A percentile compares a stretch with the other conserved stretches of the same genome.
Evolutionary conservation across 257 asterid genomes (phyloP).

Genomic region (Pogostemon cablin): DNA sequence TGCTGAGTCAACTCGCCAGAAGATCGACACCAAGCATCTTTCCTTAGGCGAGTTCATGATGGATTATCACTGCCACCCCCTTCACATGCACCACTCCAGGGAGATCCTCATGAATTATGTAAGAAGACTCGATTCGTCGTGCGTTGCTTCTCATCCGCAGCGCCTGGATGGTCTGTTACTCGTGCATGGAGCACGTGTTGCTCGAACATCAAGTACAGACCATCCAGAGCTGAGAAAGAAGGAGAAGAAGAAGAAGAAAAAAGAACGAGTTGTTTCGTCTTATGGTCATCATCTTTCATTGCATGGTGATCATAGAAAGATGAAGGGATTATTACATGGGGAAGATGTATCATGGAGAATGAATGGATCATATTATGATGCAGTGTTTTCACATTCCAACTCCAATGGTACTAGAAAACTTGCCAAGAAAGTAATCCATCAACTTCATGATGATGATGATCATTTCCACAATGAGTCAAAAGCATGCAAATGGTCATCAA

Average conservation of each 20-base stretch:
- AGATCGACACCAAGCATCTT: conserved; percentile 44
- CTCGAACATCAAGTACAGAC: conserved; percentile 30
- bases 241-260: conserved; percentile 40
- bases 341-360: conserved; percentile 35
- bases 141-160: conserved; percentile 31
- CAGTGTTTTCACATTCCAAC: conserved; percentile 31
- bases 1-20: conserved; percentile 46
- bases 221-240: conserved; percentile 36
- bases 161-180: conserved; percentile 57
- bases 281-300: conserved; percentile 45
- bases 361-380: conserved; percentile 34
- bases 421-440: conserved; percentile 57
- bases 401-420: conserved; percentile 49
- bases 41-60: conserved; percentile 36
- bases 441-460: conserved; percentile 41
- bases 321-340: conserved; percentile 31
- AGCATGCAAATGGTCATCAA: conserved; percentile 29
- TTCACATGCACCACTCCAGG: conserved; percentile 42
- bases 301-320: conserved; percentile 33
- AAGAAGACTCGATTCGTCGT: conserved; percentile 38
- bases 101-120: conserved; percentile 41
- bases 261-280: conserved; percentile 38
- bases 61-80: conserved; percentile 29
- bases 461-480: conserved; percentile 32
- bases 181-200: conserved; percentile 38